phyloP scores from a whole-genome alignment of 2,329 filamentous ascomycete genomes.

The Diaporthe sp. region DNA sequence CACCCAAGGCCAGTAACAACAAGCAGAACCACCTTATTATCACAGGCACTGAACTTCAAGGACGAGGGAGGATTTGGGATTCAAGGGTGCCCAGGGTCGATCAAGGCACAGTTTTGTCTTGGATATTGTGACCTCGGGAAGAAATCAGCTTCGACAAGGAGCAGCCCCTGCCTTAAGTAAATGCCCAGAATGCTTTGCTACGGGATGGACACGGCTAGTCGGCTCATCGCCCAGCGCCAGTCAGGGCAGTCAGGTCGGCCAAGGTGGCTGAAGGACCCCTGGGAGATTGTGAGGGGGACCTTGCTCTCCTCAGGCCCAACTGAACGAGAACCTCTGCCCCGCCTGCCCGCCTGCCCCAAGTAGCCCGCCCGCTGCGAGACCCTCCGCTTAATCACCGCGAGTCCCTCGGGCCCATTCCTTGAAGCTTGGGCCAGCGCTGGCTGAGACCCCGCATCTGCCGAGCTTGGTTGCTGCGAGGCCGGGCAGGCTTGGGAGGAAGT shows the following conservation, averaged over 20 bases:
- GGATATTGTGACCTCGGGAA: not conserved
- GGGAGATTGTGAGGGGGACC: conserved; percentile 23
- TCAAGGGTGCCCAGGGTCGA: not conserved
- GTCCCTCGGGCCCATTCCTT: not conserved
- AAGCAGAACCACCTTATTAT: not conserved
- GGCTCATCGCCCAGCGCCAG: conserved; percentile 22
- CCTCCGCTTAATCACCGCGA: not conserved
- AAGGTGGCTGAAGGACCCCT: conserved; percentile 28
- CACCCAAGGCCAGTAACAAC: not conserved
- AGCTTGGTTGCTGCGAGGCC: not conserved
- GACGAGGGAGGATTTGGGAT: not conserved
- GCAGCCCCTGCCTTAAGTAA: conserved; percentile 22
- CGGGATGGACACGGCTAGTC: conserved; percentile 4
- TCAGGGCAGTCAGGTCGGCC: conserved; percentile 13
- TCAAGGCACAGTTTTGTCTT: not conserved
- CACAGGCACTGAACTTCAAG: not conserved
- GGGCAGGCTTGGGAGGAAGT: too few species aligned
- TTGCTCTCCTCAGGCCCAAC: not conserved
- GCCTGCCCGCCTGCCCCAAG: conserved; percentile 6
- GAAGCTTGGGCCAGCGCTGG: conserved; percentile 16
- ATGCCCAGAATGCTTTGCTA: not conserved
- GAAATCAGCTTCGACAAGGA: not conserved
- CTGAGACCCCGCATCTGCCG: conserved; percentile 15
- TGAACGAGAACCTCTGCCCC: not conserved
- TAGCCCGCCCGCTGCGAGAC: not conserved